Evolutionary conservation across 495 filamentous ascomycete species (phyloP), one percentile per base, ranked within the genome.

Genomic region (Penicillium odoratum): DNA sequence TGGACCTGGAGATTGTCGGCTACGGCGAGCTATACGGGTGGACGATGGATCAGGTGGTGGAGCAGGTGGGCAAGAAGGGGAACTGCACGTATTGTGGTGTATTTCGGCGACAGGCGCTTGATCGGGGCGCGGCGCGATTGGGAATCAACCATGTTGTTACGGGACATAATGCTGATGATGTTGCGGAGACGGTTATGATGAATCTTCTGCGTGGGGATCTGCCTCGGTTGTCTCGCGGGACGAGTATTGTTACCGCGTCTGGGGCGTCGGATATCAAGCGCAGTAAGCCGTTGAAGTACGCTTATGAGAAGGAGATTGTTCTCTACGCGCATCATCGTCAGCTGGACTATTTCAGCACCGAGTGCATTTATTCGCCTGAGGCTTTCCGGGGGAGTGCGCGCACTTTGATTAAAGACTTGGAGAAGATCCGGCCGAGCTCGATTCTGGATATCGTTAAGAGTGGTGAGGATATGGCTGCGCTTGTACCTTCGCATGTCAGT

Each of bases 81-180:
- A 98, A 98, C 73, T 98, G 94, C 78, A 98, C 94, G 31, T 98
- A 98, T 70, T 98, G 94, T 66, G 94, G 94, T 4, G 94, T 98
- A 33, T 98, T 98, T 66, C 83, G 94, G 11, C 83, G 94, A 47
- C 94, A 98, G 78, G 94, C 94, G 11, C 80, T 98, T 40, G 94
- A 98, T 72, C 85, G 94, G 7, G 94, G 94, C 29, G 93, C 95
- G 1, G 90, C 90, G 63, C 85, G 85, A 62, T 75, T 98, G 59
- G 90, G 87, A 0, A 95, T 98, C 65, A 85, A 85, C 58, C 94
- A 98, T 74, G 95, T 98, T 6, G 93, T 98, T 15, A 98, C 94
- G 7, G 94, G 94, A 2, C 94, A 98, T 71, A 98, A 98, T 70
- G 94, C 95, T 9, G 94, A 98, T 59, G 94, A 98, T 73, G 87